phyloP scores from a whole-genome alignment of 2,329 filamentous ascomycete species.

The Colletotrichum sp. region DNA sequence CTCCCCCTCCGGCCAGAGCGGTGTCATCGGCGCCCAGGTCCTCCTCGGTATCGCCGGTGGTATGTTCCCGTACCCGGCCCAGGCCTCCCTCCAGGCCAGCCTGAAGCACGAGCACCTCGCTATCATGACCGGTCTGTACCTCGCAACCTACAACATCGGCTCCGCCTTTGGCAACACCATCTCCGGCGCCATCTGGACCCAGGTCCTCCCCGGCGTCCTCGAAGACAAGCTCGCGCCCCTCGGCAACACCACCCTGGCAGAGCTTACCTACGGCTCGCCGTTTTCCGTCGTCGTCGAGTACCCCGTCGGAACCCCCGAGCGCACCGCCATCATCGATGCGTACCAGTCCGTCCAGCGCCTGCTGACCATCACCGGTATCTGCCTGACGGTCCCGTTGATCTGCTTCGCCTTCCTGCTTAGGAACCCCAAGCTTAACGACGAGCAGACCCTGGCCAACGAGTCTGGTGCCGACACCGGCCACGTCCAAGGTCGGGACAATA shows the following conservation, averaged over 20 bases:
- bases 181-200: conserved; percentile 67
- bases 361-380: conserved; percentile 53
- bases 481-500: not conserved
- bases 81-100: conserved; percentile 47
- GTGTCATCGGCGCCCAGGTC: conserved; percentile 67
- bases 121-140: conserved; percentile 67
- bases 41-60: conserved; percentile 68
- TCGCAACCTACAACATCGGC: conserved; percentile 68
- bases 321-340: conserved; percentile 44
- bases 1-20: conserved; percentile 51
- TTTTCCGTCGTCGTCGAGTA: conserved; percentile 37
- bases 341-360: conserved; percentile 53
- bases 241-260: conserved; percentile 43
- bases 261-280: conserved; percentile 37
- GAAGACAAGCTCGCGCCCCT: conserved; percentile 26
- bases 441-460: conserved; percentile 47
- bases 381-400: conserved; percentile 53
- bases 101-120: conserved; percentile 60
- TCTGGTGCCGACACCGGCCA: not conserved
- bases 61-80: conserved; percentile 60
- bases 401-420: conserved; percentile 45
- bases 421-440: conserved; percentile 50
- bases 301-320: conserved; percentile 47
- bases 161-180: conserved; percentile 65
- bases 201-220: conserved; percentile 56